Evolutionary conservation across 257 asterid genomes (phyloP), one percentile per base, ranked within the genome.

Genomic region (Mentha longifolia): DNA sequence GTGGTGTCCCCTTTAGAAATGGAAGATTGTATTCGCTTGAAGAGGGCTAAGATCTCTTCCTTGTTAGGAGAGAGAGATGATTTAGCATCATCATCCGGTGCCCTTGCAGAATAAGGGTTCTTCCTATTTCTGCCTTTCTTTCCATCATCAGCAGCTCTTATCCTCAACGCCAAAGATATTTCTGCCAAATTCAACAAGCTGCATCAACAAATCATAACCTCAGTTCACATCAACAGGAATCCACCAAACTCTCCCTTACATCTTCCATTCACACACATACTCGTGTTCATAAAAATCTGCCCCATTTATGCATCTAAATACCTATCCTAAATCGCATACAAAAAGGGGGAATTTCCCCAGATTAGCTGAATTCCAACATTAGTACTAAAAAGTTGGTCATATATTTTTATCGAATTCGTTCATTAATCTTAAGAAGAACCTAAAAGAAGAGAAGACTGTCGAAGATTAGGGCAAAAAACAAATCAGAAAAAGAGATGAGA

Each of bases 171-270:
- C 81, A 80, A 75, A 49, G 83, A 76, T 75, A 78, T 76, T 85
- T 86, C 97, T 91, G 97, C 88, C 94, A 91, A 84, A 91, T 88
- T 88, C 78, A 91, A 91, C 87, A 88, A 84, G 96, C 96, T 91
- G 96, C 96, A 88, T 86, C 92, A 88, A 85, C 76, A 86, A 77
- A 81, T 80, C 69, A 72, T 88, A n/a, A 71, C 88, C 86, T 87
- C 90, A 85, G 91, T 81, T 71, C 63, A 49, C 33, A 17, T 42
- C 7, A 45, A 37, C 49, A 17, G 2, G 25, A 22, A 22, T 22
- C 25, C 25, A 22, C 2, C 25, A 22, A 22, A 22, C 25, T 22
- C 25, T 22, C 25, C 25, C 25, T 22, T 2, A 22, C 25, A 22
- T 2, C 25, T 22, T 22, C 25, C 25, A 22, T 22, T 22, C 25